Conservation (phyloP, 805 yeast genomes). For the Saccharomyces jurei region DNA sequence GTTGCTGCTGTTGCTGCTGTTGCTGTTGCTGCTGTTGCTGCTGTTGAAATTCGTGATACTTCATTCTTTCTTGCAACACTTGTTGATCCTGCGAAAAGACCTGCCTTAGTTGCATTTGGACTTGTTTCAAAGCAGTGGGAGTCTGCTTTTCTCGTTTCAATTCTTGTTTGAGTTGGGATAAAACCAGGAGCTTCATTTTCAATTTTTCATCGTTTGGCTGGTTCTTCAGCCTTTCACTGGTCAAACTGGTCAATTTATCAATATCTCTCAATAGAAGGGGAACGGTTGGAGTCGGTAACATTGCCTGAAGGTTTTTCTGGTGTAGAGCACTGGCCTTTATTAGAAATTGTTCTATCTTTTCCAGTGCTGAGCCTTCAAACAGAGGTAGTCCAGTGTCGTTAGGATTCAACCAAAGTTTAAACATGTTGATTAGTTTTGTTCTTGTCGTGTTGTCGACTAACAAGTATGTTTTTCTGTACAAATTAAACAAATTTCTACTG, state of each 20-base stretch:
- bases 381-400: constrained; percentile 44
- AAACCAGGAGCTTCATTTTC: constrained; percentile 27
- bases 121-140: constrained; percentile 25
- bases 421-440: constrained; percentile 63
- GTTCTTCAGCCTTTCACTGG: constrained; percentile 27
- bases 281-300: constrained; percentile 25
- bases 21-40: constrained; percentile 23
- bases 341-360: constrained; percentile 67
- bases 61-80: constrained; percentile 20
- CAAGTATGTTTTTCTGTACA: constrained; percentile 72
- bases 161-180: constrained; percentile 31
- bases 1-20: constrained; percentile 8
- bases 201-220: constrained; percentile 30
- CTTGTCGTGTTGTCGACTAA: constrained; percentile 70
- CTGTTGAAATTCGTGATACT: constrained; percentile 24
- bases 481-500: constrained; percentile 51
- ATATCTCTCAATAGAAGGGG: constrained; percentile 29
- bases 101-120: constrained; percentile 35
- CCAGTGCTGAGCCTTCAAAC: constrained; percentile 63
- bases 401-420: constrained; percentile 80
- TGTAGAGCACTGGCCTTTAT: constrained; percentile 46
- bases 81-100: constrained; percentile 33
- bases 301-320: constrained; percentile 28
- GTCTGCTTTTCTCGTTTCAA: constrained; percentile 30
- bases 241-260: constrained; percentile 30